Conservation (phyloP, 768 basidiomycete species). For the Lenzites betulinus region DNA sequence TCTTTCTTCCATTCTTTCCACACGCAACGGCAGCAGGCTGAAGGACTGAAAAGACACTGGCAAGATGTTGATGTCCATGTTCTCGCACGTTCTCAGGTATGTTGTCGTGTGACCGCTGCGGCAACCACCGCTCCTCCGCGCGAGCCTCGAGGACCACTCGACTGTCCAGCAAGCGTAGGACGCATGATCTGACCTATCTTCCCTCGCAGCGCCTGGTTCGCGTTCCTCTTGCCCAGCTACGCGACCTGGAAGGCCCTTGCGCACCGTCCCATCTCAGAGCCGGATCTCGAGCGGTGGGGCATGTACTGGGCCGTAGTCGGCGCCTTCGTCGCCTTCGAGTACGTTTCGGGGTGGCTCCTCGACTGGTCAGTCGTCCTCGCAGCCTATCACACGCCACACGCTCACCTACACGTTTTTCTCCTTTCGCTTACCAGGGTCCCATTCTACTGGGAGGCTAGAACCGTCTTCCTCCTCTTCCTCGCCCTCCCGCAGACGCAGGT, state of each 20-base stretch:
- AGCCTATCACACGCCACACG: slow-evolving; percentile 4
- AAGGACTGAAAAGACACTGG: not conserved
- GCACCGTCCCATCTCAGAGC: slow-evolving; percentile 50
- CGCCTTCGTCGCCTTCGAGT: slow-evolving; percentile 61
- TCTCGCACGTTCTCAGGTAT: slow-evolving; percentile 54
- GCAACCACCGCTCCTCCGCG: not conserved
- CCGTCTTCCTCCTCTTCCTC: slow-evolving; percentile 66
- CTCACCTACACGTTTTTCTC: slow-evolving; percentile 1
- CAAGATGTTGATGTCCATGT: slow-evolving; percentile 50
- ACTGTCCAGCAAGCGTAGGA: not conserved
- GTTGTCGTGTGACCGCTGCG: slow-evolving; percentile 19
- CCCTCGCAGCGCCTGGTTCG: slow-evolving; percentile 64
- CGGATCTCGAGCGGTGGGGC: slow-evolving; percentile 56
- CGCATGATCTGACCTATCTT: slow-evolving; percentile 1
- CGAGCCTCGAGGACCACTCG: no score
- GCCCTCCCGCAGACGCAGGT: slow-evolving; percentile 73
- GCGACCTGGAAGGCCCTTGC: slow-evolving; percentile 68
- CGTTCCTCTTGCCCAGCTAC: slow-evolving; percentile 63
- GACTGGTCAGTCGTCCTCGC: slow-evolving; percentile 52
- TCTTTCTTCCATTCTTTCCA: not conserved
- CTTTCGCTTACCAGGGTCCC: slow-evolving; percentile 52
- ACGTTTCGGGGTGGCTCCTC: slow-evolving; percentile 61
- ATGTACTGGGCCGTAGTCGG: slow-evolving; percentile 70
- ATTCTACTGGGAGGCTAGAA: slow-evolving; percentile 76
- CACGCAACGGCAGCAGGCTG: not conserved